Evolutionary conservation across 2,329 filamentous ascomycete genomes (phyloP).

Genomic region (Beauveria caledonica): DNA sequence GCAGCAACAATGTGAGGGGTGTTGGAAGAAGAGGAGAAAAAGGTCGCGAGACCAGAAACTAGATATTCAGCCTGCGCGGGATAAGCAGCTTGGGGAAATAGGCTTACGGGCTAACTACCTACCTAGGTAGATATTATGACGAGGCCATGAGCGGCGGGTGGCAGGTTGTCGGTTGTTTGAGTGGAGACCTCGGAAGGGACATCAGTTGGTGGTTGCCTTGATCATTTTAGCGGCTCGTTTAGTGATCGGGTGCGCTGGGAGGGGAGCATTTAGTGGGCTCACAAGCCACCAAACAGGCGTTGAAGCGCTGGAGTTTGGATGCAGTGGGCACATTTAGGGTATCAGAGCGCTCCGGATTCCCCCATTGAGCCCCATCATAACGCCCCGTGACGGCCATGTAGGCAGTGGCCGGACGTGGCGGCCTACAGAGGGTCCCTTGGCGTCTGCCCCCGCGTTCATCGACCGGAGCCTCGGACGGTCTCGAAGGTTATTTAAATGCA

Average conservation of each 20-base stretch:
- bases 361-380: background rate
- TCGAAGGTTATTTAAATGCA: background rate
- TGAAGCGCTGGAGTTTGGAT: background rate
- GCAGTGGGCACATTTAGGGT: background rate
- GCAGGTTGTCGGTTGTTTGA: background rate
- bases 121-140: background rate
- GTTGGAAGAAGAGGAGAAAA: background rate
- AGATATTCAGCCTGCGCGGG: background rate
- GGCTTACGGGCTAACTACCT: background rate
- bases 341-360: background rate
- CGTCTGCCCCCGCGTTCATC: constrained; percentile 4
- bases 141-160: background rate
- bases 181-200: constrained; percentile 1
- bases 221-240: background rate
- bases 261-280: no score
- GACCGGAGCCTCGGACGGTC: constrained; percentile 10
- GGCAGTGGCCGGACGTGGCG: background rate
- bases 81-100: background rate
- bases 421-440: background rate
- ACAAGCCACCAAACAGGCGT: background rate
- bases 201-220: background rate
- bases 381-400: background rate
- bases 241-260: background rate
- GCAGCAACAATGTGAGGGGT: background rate
- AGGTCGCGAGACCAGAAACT: background rate